Conservation (phyloP, 179 eudicot species). For the Amaranthus tricolor region DNA sequence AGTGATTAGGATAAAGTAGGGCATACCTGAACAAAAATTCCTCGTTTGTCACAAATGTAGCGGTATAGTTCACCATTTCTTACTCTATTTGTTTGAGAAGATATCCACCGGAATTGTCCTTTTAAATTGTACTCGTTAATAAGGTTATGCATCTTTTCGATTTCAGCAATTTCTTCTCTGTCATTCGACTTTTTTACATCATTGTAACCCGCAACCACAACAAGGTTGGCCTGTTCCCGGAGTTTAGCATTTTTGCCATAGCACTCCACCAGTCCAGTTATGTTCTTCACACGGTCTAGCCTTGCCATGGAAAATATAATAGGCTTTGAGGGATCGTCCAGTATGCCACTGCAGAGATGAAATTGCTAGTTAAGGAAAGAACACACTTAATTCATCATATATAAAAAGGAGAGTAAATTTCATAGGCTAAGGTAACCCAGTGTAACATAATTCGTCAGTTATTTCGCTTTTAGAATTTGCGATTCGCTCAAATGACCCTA, state of each 20-base stretch:
- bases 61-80: conserved; percentile 86
- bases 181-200: conserved; percentile 70
- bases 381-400: neutral
- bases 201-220: conserved; percentile 83
- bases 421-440: neutral
- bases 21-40: conserved; percentile 77
- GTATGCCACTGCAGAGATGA: conserved; percentile 57
- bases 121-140: conserved; percentile 45
- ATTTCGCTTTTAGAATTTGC: neutral
- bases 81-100: conserved; percentile 73
- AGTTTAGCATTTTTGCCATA: conserved; percentile 65
- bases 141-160: conserved; percentile 64
- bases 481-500: neutral
- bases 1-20: neutral
- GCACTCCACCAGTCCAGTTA: conserved; percentile 80
- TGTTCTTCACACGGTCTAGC: conserved; percentile 79
- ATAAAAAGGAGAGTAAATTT: neutral
- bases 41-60: conserved; percentile 60
- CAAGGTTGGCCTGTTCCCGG: conserved; percentile 70
- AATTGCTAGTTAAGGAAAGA: conserved; percentile 1
- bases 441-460: neutral
- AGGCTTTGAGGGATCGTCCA: conserved; percentile 78
- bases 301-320: conserved; percentile 90
- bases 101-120: conserved; percentile 83
- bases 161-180: conserved; percentile 74